A percentile compares a stretch with the other conserved stretches of the same genome.
Conservation (phyloP, 2,329 filamentous ascomycete species). For the Orbilia quercus region DNA sequence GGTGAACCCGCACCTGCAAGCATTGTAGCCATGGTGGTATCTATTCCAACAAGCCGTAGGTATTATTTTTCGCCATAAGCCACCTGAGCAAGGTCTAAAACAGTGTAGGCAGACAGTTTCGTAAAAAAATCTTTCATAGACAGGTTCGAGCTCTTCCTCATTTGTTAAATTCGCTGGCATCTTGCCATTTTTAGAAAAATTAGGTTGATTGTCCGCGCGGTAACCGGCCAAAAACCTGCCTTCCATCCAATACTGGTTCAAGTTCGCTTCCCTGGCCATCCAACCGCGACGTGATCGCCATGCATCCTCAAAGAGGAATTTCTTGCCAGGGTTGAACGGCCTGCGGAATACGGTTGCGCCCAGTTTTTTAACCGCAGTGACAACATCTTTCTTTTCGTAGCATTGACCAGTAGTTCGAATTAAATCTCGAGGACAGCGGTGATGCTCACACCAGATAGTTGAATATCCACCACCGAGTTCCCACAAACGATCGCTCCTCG, state of each 20-base stretch:
- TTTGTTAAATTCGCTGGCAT: not conserved
- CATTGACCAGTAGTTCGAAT: not conserved
- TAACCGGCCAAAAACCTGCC: constrained; percentile 16
- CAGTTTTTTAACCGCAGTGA: constrained; percentile 1
- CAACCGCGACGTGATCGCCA: not conserved
- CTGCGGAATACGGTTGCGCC: not conserved
- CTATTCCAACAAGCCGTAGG: not conserved
- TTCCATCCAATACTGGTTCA: constrained; percentile 7
- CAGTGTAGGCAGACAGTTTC: constrained; percentile 34
- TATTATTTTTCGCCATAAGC: not conserved
- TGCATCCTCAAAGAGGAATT: not conserved
- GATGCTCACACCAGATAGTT: constrained; percentile 42
- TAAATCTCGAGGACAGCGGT: constrained; percentile 40
- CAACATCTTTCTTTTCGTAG: not conserved
- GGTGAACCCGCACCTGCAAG: not conserved
- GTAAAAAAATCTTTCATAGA: constrained; percentile 44
- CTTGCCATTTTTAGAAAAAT: not conserved
- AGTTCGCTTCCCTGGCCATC: not conserved
- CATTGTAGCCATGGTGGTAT: not conserved
- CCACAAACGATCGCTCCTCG: not conserved
- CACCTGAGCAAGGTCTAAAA: constrained; percentile 15
- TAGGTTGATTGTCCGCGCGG: no score
- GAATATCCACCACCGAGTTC: constrained; percentile 20
- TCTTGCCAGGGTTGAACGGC: not conserved
- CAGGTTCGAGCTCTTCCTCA: constrained; percentile 4